phyloP scores from a whole-genome alignment of 1,139 yeast species.

The Yamadazyma diddensiae region DNA sequence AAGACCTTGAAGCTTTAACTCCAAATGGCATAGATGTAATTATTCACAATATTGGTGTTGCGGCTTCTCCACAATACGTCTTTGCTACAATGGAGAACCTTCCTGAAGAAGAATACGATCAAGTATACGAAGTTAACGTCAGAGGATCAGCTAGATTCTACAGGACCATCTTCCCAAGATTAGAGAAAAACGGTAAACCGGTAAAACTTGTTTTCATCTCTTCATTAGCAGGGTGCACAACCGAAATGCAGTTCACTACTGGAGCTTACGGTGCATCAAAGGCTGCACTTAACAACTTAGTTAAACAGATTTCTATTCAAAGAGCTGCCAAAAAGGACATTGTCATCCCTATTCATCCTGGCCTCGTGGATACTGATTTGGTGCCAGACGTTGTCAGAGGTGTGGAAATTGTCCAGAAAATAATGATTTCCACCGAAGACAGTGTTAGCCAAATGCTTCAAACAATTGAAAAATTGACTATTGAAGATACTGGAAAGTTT shows the following conservation, averaged over 20 bases:
- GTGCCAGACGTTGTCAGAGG: neutral
- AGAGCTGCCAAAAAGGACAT: constrained; percentile 47
- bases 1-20: constrained; percentile 11
- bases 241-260: constrained; percentile 5
- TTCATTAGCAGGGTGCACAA: constrained; percentile 21
- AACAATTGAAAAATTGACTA: neutral
- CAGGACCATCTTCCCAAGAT: constrained; percentile 23
- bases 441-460: constrained; percentile 1
- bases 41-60: constrained; percentile 19
- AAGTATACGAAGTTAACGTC: constrained; percentile 23
- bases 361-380: constrained; percentile 25
- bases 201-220: constrained; percentile 25
- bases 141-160: constrained; percentile 28
- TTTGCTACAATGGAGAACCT: too few relatives aligned
- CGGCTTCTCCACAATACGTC: too few relatives aligned
- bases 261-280: constrained; percentile 28
- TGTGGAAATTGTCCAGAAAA: neutral
- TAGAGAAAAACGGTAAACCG: constrained; percentile 16
- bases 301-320: constrained; percentile 4
- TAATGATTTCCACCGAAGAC: constrained; percentile 1
- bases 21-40: constrained; percentile 15
- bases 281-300: constrained; percentile 24
- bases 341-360: constrained; percentile 26
- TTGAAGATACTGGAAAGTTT: constrained; percentile 5
- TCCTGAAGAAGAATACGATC: too few relatives aligned